Conservation (phyloP, 2,329 filamentous ascomycete genomes). For the Pseudogymnoascus sp. region DNA sequence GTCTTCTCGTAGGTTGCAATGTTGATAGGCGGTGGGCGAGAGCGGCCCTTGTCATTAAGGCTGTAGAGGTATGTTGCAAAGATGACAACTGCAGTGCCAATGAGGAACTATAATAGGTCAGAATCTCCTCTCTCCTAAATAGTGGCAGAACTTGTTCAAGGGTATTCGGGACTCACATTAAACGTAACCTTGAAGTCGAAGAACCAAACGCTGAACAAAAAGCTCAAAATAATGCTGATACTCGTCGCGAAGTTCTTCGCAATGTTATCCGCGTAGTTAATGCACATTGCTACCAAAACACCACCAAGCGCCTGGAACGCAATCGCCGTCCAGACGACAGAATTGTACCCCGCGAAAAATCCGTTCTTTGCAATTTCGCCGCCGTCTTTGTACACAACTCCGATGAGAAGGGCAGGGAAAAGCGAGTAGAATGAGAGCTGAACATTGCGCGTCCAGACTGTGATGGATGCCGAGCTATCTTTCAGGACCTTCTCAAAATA, state of each 20-base stretch:
- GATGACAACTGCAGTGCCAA: constrained; percentile 74
- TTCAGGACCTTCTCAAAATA: constrained; percentile 91
- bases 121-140: neutral
- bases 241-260: constrained; percentile 91
- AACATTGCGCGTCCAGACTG: constrained; percentile 90
- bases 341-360: constrained; percentile 93
- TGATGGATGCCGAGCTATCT: constrained; percentile 67
- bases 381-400: constrained; percentile 82
- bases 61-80: constrained; percentile 82
- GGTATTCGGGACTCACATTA: constrained; percentile 51
- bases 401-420: constrained; percentile 80
- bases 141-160: neutral
- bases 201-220: constrained; percentile 76
- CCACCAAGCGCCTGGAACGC: constrained; percentile 77
- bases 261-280: constrained; percentile 82
- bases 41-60: constrained; percentile 53
- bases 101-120: constrained; percentile 57
- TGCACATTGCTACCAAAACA: constrained; percentile 73
- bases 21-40: constrained; percentile 58
- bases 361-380: constrained; percentile 75
- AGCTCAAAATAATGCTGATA: constrained; percentile 83
- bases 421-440: constrained; percentile 92
- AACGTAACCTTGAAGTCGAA: constrained; percentile 72
- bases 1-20: constrained; percentile 72
- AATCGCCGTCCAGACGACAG: constrained; percentile 82